phyloP scores from a whole-genome alignment of 1,139 yeast genomes.

The Blastobotrys buckinghamii region DNA sequence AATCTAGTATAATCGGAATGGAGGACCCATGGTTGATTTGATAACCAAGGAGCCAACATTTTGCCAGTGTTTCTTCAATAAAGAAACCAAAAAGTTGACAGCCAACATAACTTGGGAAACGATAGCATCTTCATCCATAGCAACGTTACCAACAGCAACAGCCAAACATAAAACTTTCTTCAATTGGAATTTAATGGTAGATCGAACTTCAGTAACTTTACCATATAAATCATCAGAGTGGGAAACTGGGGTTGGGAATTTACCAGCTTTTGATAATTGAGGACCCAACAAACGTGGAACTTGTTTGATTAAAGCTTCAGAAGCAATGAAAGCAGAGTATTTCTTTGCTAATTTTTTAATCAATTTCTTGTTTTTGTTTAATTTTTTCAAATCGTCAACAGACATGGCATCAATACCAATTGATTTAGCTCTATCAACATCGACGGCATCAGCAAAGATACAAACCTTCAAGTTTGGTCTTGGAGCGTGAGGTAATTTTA shows the following conservation, averaged over 20 bases:
- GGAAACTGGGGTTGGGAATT: constrained; percentile 99
- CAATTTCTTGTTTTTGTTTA: constrained; percentile 99
- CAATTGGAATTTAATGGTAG: constrained; percentile 99
- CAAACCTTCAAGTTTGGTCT: constrained; percentile 99
- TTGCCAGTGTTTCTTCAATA: constrained; percentile 99
- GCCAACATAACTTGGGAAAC: constrained; percentile 99
- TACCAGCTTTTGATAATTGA: constrained; percentile 99
- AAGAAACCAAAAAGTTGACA: constrained; percentile 98
- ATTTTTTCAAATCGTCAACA: constrained; percentile 99
- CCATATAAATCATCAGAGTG: constrained; percentile 97
- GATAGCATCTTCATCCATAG: constrained; percentile 95
- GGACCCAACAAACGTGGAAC: constrained; percentile 99
- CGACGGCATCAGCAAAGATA: constrained; percentile 99
- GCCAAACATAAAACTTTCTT: constrained; percentile 90
- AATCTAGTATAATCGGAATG: constrained; percentile 95
- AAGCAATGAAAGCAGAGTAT: constrained; percentile 99
- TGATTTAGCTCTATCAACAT: constrained; percentile 99
- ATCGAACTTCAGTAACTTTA: constrained; percentile 95
- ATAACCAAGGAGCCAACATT: constrained; percentile 99
- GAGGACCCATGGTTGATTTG: constrained; percentile 99
- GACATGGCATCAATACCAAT: constrained; percentile 99
- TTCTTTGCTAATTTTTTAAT: constrained; percentile 99
- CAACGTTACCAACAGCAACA: constrained; percentile 96
- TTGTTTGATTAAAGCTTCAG: constrained; percentile 98
- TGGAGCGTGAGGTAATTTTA: constrained; percentile 98